Base-by-base conservation (phyloP, 2,329 filamentous ascomycete genomes). In the Aspergillus hiratsukae region DNA sequence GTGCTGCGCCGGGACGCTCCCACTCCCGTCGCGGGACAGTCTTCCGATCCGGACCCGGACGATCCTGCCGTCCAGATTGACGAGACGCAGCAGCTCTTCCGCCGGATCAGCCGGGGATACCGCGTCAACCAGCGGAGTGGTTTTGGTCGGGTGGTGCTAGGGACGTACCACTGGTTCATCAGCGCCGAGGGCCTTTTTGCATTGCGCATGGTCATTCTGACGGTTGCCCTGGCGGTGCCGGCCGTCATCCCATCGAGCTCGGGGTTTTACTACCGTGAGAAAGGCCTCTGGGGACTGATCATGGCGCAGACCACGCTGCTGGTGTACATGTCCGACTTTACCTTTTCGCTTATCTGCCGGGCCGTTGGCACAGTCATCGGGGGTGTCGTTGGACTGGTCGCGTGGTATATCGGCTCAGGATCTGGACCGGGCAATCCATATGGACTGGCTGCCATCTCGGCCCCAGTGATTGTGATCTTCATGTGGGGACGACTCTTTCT, bases 321-420 rank as follows among this genome's bases (percentile, higher is more conserved):
- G 1, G 69, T 78, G 9, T 82, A 81, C 60, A 75, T 81, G 70
- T 75, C 78, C 0, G 80, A 83, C 52, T 81, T 82, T 43, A 75
- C 74, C 0, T 78, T 78, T 50, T 78, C 77, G 0, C 59, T 81
- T 5, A 46, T 80, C 0, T 66, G 72, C 0, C 72, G 80, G 23
- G 62, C 66, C 0, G 52, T 74, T 1, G 80, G 77, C 5, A 81
- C 80, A 0, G 58, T 82, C 0, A 56, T 79, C 9, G 80, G 80
- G 0, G 80, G 80, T 14, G 62, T 78, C 0, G 51, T 81, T 7
- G 80, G 77, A 0, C 67, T 82, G 62, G 65, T 77, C 0, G 74
- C 74, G 1, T 83, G 80, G 80, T 82, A 83, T 43, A 76, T 80
- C 19, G 80, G 79, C 0, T 78, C 80, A 1, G 80, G 79, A 0